These are phyloP conservation scores for Eragrostis nindensis DNA, from an alignment of 176 grass and related monocot genomes.

Conservation along the genomic window DNA sequence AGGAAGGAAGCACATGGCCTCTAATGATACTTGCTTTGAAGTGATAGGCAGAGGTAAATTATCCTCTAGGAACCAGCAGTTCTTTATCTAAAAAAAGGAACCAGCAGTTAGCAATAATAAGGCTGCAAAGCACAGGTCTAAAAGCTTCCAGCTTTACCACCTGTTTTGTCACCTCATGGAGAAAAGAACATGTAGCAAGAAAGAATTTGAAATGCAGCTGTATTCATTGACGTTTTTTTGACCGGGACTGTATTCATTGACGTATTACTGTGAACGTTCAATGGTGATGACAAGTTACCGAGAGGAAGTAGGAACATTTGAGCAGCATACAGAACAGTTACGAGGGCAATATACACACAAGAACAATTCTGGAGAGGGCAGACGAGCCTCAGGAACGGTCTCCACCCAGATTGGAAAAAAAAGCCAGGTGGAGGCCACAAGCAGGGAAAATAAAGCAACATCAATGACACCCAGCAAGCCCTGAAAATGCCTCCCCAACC, in stretches of 20 bases:
- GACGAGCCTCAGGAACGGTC: constrained; percentile 23
- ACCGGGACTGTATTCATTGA: no score
- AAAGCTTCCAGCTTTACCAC: constrained; percentile 1
- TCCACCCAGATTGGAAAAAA: constrained; percentile 57
- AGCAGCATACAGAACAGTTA: constrained; percentile 39
- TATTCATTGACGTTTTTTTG: constrained; percentile 35
- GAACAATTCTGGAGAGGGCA: constrained; percentile 30
- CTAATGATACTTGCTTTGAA: constrained; percentile 31
- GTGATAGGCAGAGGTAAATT: constrained; percentile 11
- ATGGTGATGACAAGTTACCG: constrained; percentile 16
- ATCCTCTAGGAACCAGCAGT: constrained; percentile 1
- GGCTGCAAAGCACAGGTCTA: not conserved
- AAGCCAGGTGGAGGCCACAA: constrained; percentile 57
- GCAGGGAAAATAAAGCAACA: constrained; percentile 31
- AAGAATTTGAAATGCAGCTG: constrained; percentile 34
- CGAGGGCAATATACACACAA: constrained; percentile 40
- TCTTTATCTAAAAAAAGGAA: no score
- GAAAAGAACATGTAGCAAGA: not conserved
- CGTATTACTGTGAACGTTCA: constrained; percentile 47
- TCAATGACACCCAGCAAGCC: constrained; percentile 50
- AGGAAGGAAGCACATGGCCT: constrained; percentile 51
- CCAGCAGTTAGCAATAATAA: no score
- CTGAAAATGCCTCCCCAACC: constrained; percentile 68
- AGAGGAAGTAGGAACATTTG: constrained; percentile 28
- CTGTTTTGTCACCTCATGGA: constrained; percentile 1